Percentiles rank a stretch among this genome's conserved stretches.
phyloP scores from a whole-genome alignment of 1,139 yeast genomes.

The Blastobotrys proliferans region DNA sequence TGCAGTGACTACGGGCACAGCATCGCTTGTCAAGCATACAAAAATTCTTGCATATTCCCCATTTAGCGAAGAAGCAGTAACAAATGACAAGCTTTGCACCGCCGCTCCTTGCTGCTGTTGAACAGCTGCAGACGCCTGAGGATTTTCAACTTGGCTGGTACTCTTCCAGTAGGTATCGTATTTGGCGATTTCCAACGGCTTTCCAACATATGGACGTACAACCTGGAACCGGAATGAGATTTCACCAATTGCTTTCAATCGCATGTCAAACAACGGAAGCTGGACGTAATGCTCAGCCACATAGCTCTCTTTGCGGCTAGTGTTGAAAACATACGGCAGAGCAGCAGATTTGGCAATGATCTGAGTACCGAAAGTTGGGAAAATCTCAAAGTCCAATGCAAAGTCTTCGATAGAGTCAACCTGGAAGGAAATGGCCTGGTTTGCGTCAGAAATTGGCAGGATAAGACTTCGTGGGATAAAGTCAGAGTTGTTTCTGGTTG shows the following conservation, averaged over 20 bases:
- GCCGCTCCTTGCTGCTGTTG: constrained; percentile 11
- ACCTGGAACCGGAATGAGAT: constrained; percentile 74
- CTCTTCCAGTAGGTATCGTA: constrained; percentile 98
- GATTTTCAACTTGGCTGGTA: constrained; percentile 47
- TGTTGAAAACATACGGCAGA: constrained; percentile 48
- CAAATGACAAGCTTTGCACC: constrained; percentile 59
- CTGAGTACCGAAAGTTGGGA: constrained; percentile 92
- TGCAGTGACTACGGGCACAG: constrained; percentile 72
- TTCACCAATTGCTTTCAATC: constrained; percentile 80
- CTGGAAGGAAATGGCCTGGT: constrained; percentile 76
- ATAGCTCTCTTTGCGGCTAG: constrained; percentile 26
- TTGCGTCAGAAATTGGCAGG: constrained; percentile 71
- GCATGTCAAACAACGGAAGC: constrained; percentile 76
- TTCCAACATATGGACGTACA: constrained; percentile 85
- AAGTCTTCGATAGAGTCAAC: constrained; percentile 76
- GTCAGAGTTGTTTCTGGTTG: constrained; percentile 51
- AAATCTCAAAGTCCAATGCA: constrained; percentile 82
- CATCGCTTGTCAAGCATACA: constrained; percentile 73
- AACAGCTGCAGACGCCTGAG: constrained; percentile 18
- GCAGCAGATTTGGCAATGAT: constrained; percentile 87
- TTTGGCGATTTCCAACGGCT: constrained; percentile 81
- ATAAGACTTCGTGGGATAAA: constrained; percentile 82
- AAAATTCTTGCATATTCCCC: constrained; percentile 74
- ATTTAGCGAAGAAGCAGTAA: constrained; percentile 84
- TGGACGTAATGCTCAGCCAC: constrained; percentile 38